phyloP scores from a whole-genome alignment of 176 grass and related monocot species.

The Musa troglodytarum region DNA sequence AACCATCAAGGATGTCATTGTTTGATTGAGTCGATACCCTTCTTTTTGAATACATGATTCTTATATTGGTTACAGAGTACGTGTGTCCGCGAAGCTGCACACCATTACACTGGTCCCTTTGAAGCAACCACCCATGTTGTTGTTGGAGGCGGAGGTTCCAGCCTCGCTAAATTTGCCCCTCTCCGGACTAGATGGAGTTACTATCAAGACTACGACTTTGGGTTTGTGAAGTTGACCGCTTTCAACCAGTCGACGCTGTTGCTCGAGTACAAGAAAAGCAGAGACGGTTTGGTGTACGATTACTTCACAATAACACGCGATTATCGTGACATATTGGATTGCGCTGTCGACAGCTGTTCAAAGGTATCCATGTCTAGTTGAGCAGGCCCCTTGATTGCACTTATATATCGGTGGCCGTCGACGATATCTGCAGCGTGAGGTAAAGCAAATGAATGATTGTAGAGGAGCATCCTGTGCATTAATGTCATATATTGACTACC shows the following conservation, averaged over 20 bases:
- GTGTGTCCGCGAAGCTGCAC: conserved; percentile 55
- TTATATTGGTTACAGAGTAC: conserved; percentile 37
- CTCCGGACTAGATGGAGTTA: conserved; percentile 54
- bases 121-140: conserved; percentile 85
- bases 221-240: conserved; percentile 70
- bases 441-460: too few relatives aligned
- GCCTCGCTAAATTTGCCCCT: conserved; percentile 48
- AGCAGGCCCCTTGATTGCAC: background rate
- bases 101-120: conserved; percentile 60
- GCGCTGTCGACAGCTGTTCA: conserved; percentile 49
- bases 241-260: conserved; percentile 71
- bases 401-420: background rate
- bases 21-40: background rate
- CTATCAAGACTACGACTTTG: conserved; percentile 62
- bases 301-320: conserved; percentile 66
- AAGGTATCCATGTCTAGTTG: conserved; percentile 36
- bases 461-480: too few relatives aligned
- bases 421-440: background rate
- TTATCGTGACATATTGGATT: conserved; percentile 62
- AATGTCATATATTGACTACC: too few relatives aligned
- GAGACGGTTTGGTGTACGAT: conserved; percentile 62
- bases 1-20: background rate
- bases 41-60: background rate
- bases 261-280: conserved; percentile 81
- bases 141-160: conserved; percentile 69